Percentiles rank a stretch among this genome's conserved stretches.
Evolutionary conservation across 2,329 filamentous ascomycete species (phyloP).

Genomic region (Penicillium concentricum): DNA sequence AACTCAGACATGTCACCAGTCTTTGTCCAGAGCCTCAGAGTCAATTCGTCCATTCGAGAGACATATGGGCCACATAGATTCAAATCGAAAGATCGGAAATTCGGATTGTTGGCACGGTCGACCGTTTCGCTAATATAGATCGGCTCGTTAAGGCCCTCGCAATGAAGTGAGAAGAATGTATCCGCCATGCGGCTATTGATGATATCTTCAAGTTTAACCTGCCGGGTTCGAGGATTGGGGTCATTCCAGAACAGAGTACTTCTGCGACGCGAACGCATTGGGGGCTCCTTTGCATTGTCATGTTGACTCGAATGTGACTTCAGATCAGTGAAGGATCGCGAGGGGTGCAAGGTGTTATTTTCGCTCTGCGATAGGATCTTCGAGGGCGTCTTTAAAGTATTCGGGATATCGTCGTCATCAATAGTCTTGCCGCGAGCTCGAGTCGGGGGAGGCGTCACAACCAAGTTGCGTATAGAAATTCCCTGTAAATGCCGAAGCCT

Average conservation of each 20-base stretch:
- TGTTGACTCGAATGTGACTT: slow-evolving; percentile 27
- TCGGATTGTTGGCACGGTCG: slow-evolving; percentile 82
- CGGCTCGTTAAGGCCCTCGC: slow-evolving; percentile 63
- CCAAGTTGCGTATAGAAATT: slow-evolving; percentile 82
- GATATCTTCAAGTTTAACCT: slow-evolving; percentile 73
- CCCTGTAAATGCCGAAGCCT: slow-evolving; percentile 84
- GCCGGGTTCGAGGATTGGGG: slow-evolving; percentile 59
- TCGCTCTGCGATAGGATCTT: slow-evolving; percentile 61
- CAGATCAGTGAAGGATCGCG: slow-evolving; percentile 59
- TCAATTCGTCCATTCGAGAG: slow-evolving; percentile 64
- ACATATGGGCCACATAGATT: slow-evolving; percentile 60
- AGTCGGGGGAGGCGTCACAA: slow-evolving; percentile 58
- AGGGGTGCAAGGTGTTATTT: slow-evolving; percentile 52
- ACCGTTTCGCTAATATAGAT: slow-evolving; percentile 87
- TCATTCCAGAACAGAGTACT: slow-evolving; percentile 65
- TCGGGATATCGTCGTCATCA: slow-evolving; percentile 73
- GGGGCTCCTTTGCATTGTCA: slow-evolving; percentile 17
- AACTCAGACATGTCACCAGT: slow-evolving; percentile 53
- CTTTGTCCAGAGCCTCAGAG: slow-evolving; percentile 72
- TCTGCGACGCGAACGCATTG: slow-evolving; percentile 45
- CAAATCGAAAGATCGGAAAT: slow-evolving; percentile 82
- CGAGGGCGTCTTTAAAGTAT: slow-evolving; percentile 62
- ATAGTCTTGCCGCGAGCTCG: slow-evolving; percentile 60
- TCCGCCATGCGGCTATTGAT: slow-evolving; percentile 74
- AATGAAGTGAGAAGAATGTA: slow-evolving; percentile 83